These are phyloP conservation scores for Colletotrichum sp. DNA, from an alignment of 2,329 filamentous ascomycete species.

Conservation along the genomic window DNA sequence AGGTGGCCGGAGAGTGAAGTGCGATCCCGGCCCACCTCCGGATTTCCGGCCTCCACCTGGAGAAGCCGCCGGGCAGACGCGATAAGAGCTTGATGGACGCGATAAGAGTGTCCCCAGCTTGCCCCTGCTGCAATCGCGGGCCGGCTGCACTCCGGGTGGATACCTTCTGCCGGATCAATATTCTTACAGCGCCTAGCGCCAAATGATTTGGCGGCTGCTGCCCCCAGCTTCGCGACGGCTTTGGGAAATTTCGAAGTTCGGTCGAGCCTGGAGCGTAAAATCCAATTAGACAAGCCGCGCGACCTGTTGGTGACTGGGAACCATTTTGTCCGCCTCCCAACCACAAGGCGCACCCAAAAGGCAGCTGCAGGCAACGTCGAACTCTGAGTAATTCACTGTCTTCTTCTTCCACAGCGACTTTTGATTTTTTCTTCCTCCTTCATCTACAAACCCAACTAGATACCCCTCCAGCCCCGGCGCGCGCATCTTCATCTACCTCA, in stretches of 20 bases:
- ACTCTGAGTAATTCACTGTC: background rate
- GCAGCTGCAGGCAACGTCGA: background rate
- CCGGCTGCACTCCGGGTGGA: slow-evolving; percentile 4
- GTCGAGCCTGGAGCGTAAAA: slow-evolving; percentile 10
- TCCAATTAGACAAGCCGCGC: slow-evolving; percentile 14
- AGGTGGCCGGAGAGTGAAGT: slow-evolving; percentile 8
- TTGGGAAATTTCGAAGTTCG: slow-evolving; percentile 43
- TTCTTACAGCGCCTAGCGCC: slow-evolving; percentile 43
- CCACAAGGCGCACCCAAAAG: background rate
- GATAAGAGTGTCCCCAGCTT: slow-evolving; percentile 1
- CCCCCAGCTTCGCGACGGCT: slow-evolving; percentile 41
- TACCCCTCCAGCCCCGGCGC: slow-evolving; percentile 12
- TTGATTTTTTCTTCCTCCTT: background rate
- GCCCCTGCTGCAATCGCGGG: background rate
- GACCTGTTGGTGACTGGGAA: background rate
- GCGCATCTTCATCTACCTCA: background rate
- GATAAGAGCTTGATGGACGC: background rate
- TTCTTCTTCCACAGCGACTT: background rate
- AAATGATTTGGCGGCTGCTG: slow-evolving; percentile 43
- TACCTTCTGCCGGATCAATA: slow-evolving; percentile 32
- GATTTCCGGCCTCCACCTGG: background rate
- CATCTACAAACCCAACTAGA: background rate
- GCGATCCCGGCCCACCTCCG: slow-evolving; percentile 13
- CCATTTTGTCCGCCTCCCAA: background rate
- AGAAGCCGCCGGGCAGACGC: background rate